Evolutionary conservation across 2,329 filamentous ascomycete species (phyloP), one percentile per base, ranked within the genome.

Genomic region (Pseudofabraea citricarpa): DNA sequence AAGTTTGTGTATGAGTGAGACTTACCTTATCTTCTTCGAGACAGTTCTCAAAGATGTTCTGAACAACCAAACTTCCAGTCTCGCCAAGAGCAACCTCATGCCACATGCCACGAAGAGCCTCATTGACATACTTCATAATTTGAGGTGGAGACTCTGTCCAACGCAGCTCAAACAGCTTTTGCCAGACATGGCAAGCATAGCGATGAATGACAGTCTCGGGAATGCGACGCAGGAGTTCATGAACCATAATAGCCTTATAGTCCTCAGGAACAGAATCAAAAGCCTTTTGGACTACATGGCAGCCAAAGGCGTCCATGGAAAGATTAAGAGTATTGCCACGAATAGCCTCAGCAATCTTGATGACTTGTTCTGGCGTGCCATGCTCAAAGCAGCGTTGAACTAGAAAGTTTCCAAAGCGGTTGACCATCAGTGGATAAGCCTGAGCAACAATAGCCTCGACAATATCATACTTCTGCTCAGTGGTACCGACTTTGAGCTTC

Each of bases 21-120:
- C 71, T 51, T 71, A 91, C 90, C 82, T 98, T 98, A 70, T 98
- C 93, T 59, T 97, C 91, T 61, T 98, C 94, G 22, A 97, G 78
- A 59, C 93, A 98, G 60, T 98, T 98, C 71, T 98, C 93, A 64
- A 98, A 98, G 61, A 98, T 98, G 64, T 98, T 98, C 67, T 98
- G 93, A 38, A 98, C 94, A 36, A 98, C 93, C 56, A 98, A 75
- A 64, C 93, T 98, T 48, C 93, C 93, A 9, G 94, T 98, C 72
- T 98, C 93, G 26, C 93, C 93, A 41, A 97, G 73, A 18, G 94
- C 94, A 51, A 98, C 93, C 60, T 98, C 91, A 60, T 97, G 90
- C 93, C 93, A 98, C 90, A 97, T 97, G 47, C 91, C 91, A 46
- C 81, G 79, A 43, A 98, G 77, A 47, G 93, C 87, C 56, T 97